Percentiles rank a stretch among this genome's conserved stretches.
Conservation (phyloP, 192 early-diverging fungal species). For the Entophlyctis luteolus region DNA sequence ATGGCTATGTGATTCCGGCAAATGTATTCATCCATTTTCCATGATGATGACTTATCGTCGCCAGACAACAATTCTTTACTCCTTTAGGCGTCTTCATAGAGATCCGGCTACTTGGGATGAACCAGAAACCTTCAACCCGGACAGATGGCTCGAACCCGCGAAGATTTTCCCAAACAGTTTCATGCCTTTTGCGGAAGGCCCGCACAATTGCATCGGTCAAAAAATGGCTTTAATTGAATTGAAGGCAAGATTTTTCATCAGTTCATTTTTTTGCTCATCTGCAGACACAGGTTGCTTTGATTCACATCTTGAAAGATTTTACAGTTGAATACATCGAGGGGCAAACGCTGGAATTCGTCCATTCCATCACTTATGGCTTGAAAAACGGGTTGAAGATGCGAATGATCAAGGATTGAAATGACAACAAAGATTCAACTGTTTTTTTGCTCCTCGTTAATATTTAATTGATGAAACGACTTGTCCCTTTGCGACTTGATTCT, state of each 20-base stretch:
- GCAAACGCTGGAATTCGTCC: slow-evolving; percentile 11
- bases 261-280: neutral
- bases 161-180: slow-evolving; percentile 30
- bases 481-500: too few species aligned
- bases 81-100: slow-evolving; percentile 33
- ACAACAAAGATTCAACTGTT: too few species aligned
- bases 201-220: slow-evolving; percentile 39
- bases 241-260: neutral
- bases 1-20: slow-evolving; percentile 26
- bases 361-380: slow-evolving; percentile 11
- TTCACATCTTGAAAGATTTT: slow-evolving; percentile 1
- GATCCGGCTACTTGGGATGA: slow-evolving; percentile 28
- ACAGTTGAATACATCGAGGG: slow-evolving; percentile 8
- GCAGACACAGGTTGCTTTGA: neutral
- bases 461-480: neutral
- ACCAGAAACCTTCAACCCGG: slow-evolving; percentile 38
- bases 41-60: neutral
- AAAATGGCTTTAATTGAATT: slow-evolving; percentile 49
- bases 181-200: slow-evolving; percentile 44
- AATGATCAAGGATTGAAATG: neutral
- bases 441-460: neutral
- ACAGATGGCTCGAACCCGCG: slow-evolving; percentile 32
- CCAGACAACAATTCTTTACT: slow-evolving; percentile 22
- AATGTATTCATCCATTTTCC: neutral
- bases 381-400: slow-evolving; percentile 21